These are phyloP conservation scores for Camelina sativa DNA, from an alignment of 345 rosid species.

Conservation along the genomic window DNA sequence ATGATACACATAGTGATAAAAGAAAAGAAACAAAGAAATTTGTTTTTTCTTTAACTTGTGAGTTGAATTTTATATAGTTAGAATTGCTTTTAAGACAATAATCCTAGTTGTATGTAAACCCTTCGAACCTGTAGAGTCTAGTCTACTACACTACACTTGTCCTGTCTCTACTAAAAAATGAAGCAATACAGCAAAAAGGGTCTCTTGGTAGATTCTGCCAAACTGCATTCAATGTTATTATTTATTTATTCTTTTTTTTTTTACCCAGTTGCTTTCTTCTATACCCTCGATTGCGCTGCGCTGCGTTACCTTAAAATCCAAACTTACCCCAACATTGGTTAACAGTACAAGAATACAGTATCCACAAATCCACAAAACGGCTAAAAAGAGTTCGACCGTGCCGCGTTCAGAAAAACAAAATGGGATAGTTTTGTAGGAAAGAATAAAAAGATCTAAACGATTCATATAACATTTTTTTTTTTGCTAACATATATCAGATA, in stretches of 20 bases:
- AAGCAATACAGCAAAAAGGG: conserved; percentile 6
- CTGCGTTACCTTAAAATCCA: conserved; percentile 1
- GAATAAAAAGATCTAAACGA: no score
- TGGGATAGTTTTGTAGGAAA: no score
- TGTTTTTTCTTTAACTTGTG: background rate
- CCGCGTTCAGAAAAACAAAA: no score
- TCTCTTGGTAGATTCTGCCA: conserved; percentile 33
- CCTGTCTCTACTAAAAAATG: conserved; percentile 2
- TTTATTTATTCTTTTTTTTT: background rate
- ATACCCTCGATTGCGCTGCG: no score
- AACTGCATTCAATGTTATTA: conserved; percentile 16
- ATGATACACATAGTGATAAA: no score
- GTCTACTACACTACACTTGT: conserved; percentile 2
- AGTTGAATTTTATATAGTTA: background rate
- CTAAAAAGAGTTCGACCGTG: no score
- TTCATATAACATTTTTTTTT: no score
- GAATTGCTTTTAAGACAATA: conserved; percentile 30
- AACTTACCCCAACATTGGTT: background rate
- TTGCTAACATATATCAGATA: no score
- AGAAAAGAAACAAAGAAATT: background rate
- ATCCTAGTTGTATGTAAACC: conserved; percentile 1
- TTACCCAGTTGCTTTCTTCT: background rate
- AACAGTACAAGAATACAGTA: no score
- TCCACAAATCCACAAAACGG: no score
- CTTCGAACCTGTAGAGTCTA: background rate